A percentile compares a stretch with the other conserved stretches of the same genome.
These are phyloP conservation scores for Penicillium flavigenum DNA, from an alignment of 495 filamentous ascomycete species.

Conservation along the genomic window DNA sequence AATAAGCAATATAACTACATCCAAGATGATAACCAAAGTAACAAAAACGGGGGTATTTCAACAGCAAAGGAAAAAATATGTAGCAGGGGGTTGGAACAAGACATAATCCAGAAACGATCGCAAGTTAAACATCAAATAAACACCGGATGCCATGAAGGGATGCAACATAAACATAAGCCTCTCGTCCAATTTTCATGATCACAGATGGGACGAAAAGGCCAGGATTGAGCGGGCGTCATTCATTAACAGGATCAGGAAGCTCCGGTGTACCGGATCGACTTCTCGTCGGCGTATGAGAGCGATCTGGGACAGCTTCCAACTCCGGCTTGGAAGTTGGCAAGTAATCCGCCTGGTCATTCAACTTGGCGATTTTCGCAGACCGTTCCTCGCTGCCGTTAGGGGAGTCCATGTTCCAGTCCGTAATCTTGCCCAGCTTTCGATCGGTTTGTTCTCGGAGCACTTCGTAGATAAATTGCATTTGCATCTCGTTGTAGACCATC, in stretches of 20 bases:
- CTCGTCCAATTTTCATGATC: conserved; percentile 19
- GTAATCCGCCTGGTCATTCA: conserved; percentile 36
- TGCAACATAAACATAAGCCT: conserved; percentile 26
- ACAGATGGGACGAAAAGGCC: conserved; percentile 10
- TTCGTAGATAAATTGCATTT: conserved; percentile 88
- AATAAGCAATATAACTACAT: conserved; percentile 25
- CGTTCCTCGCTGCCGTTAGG: conserved; percentile 30
- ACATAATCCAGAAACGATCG: conserved; percentile 4
- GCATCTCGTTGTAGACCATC: conserved; percentile 91
- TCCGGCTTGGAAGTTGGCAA: conserved; percentile 40
- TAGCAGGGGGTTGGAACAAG: conserved; percentile 4
- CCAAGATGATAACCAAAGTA: conserved; percentile 20
- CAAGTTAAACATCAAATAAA: conserved; percentile 19
- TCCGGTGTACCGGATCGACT: conserved; percentile 36
- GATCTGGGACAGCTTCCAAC: conserved; percentile 36
- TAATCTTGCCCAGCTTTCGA: conserved; percentile 46
- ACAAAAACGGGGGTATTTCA: conserved; percentile 26
- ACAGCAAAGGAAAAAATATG: conserved; percentile 9
- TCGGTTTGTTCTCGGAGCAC: conserved; percentile 72
- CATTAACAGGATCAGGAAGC: conserved; percentile 40
- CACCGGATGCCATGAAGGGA: conserved; percentile 34
- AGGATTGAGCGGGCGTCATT: conserved; percentile 23
- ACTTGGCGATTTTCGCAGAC: conserved; percentile 44
- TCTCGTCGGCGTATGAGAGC: conserved; percentile 27
- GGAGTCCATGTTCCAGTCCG: conserved; percentile 13